A percentile compares a stretch with the other conserved stretches of the same genome.
phyloP scores from a whole-genome alignment of 1,139 yeast species.

The Pichia sp. region DNA sequence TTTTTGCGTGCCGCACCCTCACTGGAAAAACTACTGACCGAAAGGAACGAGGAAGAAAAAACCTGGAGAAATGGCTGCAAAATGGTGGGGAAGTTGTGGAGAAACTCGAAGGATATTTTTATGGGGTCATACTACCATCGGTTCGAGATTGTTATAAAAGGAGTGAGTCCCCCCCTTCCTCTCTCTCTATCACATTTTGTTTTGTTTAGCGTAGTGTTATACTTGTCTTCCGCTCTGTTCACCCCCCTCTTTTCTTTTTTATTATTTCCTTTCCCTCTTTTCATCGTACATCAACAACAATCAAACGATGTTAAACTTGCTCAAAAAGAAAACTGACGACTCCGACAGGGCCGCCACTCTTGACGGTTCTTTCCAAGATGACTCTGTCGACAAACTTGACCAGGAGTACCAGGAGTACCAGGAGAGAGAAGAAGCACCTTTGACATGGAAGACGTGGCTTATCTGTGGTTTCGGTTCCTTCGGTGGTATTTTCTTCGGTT shows the following conservation, averaged over 20 bases:
- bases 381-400: slow-evolving; percentile 8
- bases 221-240: neutral
- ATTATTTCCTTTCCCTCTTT: neutral
- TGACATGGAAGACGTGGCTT: slow-evolving; percentile 32
- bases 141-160: neutral
- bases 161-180: neutral
- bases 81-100: neutral
- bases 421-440: slow-evolving; percentile 33
- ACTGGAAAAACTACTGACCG: neutral
- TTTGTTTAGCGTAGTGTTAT: neutral
- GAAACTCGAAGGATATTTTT: neutral
- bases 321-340: neutral
- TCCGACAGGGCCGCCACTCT: neutral
- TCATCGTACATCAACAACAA: neutral
- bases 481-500: slow-evolving; percentile 58
- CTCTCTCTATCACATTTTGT: too few relatives aligned
- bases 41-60: neutral
- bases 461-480: slow-evolving; percentile 44
- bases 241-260: neutral
- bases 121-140: neutral
- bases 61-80: slow-evolving; percentile 1
- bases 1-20: neutral
- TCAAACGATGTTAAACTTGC: neutral
- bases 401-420: slow-evolving; percentile 3
- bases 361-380: slow-evolving; percentile 4